Base-by-base conservation (phyloP, 371 early-diverging fungal species). In the Smittium culicis region DNA sequence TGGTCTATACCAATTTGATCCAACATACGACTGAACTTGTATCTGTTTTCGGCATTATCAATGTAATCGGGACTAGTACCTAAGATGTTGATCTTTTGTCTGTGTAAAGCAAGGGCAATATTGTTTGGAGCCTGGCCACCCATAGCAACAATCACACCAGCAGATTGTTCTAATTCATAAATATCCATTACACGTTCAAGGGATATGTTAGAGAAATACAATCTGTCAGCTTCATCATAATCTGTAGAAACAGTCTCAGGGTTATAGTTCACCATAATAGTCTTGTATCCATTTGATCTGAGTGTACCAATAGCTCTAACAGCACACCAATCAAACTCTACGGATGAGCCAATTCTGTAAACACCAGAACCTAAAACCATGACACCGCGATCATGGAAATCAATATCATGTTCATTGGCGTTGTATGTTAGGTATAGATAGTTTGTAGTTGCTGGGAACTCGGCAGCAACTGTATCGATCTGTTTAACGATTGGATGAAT, bases 261-360 rank as follows among this genome's bases (percentile, higher is more conserved):
- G 75, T 96, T 96, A 79, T 94, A 94, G 80, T 96, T 96, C 70
- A 96, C 83, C 94, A 94, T 94, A 68, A 94, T 82, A 1, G 95
- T 94, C 81, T 91, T 91, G 76, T 84, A 74, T 29, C 87, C 87
- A 71, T 81, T 77, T 64, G 83, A 79, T 54, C 93, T 88, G 63
- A 96, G 81, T 20, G 92, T 88, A 68, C 94, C 90, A 66, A 94
- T 91, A 35, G 91, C 87, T 35, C 90, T 85, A 28, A 94, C 95
- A 28, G 88, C 94, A 74, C 96, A 94, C 96, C 96, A 94, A 76
- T 96, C 95, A 76, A 94, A 94, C 77, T 96, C 95, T n/a, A 94
- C 93, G 64, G 91, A 91, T 1, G 89, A 88, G 61, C 96, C 96
- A 67, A 96, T 96, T 71, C 96, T 90, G 79, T 96, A 96, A 0